phyloP scores from a whole-genome alignment of 2,329 filamentous ascomycete genomes.

The Sporothrix luriei region DNA sequence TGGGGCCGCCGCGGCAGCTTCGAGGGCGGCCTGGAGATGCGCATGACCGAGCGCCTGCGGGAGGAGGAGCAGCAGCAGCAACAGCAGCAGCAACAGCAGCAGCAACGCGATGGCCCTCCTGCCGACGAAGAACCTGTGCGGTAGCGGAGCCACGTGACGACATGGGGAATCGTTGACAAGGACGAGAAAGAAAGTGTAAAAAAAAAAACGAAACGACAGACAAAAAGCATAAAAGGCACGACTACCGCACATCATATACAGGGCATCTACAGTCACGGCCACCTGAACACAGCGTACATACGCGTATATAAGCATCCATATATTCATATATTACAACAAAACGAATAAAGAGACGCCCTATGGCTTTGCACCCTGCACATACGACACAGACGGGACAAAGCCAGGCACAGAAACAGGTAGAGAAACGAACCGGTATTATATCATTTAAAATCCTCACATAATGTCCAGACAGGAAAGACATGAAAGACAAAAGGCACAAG shows the following conservation, averaged over 20 bases:
- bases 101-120: neutral
- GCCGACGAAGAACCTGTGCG: neutral
- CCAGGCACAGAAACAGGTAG: neutral
- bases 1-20: slow-evolving; percentile 86
- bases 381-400: no score
- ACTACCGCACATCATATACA: neutral
- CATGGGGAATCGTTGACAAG: no score
- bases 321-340: neutral
- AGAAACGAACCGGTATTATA: neutral
- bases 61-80: slow-evolving; percentile 25
- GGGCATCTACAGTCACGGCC: neutral
- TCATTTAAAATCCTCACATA: neutral
- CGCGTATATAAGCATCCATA: neutral
- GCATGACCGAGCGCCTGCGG: slow-evolving; percentile 29
- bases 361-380: neutral
- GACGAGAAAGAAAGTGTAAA: neutral
- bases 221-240: no score
- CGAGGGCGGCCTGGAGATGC: slow-evolving; percentile 50
- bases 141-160: no score
- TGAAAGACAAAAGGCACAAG: no score
- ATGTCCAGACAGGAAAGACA: neutral
- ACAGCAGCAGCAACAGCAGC: slow-evolving; percentile 6
- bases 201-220: neutral
- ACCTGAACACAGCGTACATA: slow-evolving; percentile 6
- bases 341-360: neutral